Percentiles rank a stretch among this genome's conserved stretches.
Evolutionary conservation across 768 basidiomycete genomes (phyloP).

Genomic region (Kwoniella pini): DNA sequence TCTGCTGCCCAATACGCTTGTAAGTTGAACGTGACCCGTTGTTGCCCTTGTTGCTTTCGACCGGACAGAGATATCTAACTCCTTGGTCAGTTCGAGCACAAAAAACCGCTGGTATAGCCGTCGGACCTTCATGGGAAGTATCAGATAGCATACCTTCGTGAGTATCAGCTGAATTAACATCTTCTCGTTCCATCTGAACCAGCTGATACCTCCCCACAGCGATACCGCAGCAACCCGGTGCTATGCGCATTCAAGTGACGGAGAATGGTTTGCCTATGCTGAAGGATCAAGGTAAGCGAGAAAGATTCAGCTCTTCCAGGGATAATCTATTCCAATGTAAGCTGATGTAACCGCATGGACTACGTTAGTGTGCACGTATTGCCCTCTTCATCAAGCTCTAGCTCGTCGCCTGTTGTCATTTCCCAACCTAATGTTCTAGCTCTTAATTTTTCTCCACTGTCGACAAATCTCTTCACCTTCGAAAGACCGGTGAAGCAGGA

Average conservation of each 20-base stretch:
- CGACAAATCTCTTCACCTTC: constrained; percentile 92
- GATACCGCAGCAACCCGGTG: constrained; percentile 63
- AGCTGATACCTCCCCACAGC: constrained; percentile 23
- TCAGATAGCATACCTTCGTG: constrained; percentile 61
- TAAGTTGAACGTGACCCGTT: constrained; percentile 13
- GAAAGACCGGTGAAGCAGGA: constrained; percentile 91
- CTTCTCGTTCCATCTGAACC: neutral
- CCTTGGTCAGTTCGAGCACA: constrained; percentile 75
- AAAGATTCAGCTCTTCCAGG: neutral
- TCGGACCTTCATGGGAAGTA: constrained; percentile 73
- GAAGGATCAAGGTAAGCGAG: constrained; percentile 68
- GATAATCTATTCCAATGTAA: neutral
- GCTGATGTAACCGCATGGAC: neutral
- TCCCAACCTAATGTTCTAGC: constrained; percentile 77
- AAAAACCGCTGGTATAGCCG: constrained; percentile 84
- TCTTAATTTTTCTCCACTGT: constrained; percentile 86
- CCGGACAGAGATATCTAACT: neutral
- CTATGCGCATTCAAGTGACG: constrained; percentile 80
- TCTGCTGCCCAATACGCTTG: constrained; percentile 39
- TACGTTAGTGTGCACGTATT: neutral
- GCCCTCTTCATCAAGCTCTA: constrained; percentile 72
- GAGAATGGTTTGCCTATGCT: constrained; percentile 81
- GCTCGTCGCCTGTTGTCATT: constrained; percentile 64
- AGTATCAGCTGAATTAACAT: constrained; percentile 24
- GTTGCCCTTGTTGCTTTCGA: no score